Evolutionary conservation across 176 grass and related monocot species (phyloP), one percentile per base, ranked within the genome.

Genomic region (Tillandsia fasciculata): DNA sequence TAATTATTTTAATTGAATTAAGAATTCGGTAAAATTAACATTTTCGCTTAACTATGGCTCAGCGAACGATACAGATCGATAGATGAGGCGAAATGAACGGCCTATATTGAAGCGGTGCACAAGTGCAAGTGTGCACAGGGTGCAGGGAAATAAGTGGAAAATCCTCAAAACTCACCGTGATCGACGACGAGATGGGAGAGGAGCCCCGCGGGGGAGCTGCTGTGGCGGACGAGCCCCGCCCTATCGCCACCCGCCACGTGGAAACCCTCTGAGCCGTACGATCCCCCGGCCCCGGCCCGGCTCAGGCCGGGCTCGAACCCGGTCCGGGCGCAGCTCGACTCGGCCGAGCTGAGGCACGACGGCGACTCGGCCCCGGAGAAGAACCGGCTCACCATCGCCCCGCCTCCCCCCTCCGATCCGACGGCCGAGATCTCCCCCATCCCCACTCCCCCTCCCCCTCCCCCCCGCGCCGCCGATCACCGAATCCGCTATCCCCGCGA

Each of bases 191-290:
- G 86, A 73, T 88, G 89, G 73, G 86, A 83, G 71, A 97, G 79
- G 57, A 92, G 52, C 11, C 84, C 81, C 47, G 93, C 86, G 24
- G 93, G 93, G 70, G 88, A 97, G 89, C 93, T 97, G 54, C 89
- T 97, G 82, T 97, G 89, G 0, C 93, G 77, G 64, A 92, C 70
- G 5, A 97, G 77, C 24, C 70, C 22, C 1, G 42, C 13, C n/a
- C 51, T 51, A 15, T 49, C 20, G 48, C 54, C 54, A 9, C 7
- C 72, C 13, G 66, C 64, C 53, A 64, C 68, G 85, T 65, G 75
- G 82, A 88, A 74, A 77, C 69, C 85, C 27, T 64, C 80, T 68
- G 80, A 82, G 17, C 69, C 80, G 20, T 72, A 75, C 78, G 80
- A 70, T 3, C 74, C 70, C 1, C 73, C 29, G 3, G 29, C 69